Conservation (phyloP, 2,329 filamentous ascomycete species). For the Arthrobotrys musiformis region DNA sequence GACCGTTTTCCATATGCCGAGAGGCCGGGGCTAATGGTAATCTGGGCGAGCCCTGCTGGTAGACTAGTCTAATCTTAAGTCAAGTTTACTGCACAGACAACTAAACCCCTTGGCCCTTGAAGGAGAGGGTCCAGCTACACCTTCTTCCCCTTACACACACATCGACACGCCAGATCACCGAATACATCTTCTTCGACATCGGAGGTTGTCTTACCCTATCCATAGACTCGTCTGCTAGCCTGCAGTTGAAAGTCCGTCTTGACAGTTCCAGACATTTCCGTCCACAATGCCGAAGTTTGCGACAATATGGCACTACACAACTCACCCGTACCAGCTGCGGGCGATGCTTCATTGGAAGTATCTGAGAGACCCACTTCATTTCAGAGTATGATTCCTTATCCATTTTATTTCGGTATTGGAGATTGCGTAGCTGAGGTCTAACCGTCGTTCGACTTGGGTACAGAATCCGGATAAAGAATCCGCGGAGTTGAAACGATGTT, state of each 20-base stretch:
- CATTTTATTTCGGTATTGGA: not conserved
- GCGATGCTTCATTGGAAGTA: constrained; percentile 87
- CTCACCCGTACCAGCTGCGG: constrained; percentile 81
- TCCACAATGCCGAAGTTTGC: constrained; percentile 44
- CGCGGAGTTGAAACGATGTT: constrained; percentile 80
- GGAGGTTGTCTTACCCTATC: not conserved
- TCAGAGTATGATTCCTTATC: constrained; percentile 23
- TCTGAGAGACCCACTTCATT: constrained; percentile 16
- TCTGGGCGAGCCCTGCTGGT: not conserved
- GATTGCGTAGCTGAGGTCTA: not conserved
- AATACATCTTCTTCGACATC: not conserved
- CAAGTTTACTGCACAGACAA: no score
- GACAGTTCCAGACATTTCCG: not conserved
- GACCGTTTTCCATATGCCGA: not conserved
- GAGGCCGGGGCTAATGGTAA: not conserved
- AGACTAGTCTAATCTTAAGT: not conserved
- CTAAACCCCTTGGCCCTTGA: not conserved
- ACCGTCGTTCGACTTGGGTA: not conserved
- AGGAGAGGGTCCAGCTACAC: not conserved
- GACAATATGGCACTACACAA: constrained; percentile 68
- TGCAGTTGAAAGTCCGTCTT: not conserved
- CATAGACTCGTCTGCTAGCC: not conserved
- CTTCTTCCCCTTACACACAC: not conserved
- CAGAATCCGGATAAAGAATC: constrained; percentile 77
- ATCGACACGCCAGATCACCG: not conserved